phyloP scores from a whole-genome alignment of 2,329 filamentous ascomycete species.

The Penicillium sp. region DNA sequence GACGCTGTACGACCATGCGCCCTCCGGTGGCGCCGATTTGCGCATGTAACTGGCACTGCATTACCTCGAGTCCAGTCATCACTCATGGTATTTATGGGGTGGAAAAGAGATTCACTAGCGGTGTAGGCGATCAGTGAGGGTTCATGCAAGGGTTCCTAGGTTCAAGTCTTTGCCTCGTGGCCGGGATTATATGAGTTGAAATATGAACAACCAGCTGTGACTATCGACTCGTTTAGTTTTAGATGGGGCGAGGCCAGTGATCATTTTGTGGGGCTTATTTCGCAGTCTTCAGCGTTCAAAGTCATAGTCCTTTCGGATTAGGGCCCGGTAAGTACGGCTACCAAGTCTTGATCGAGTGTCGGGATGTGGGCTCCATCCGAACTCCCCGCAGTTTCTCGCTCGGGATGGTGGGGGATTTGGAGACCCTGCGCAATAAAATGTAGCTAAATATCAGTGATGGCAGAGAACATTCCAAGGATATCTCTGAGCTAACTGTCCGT shows the following conservation, averaged over 20 bases:
- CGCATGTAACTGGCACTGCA: background rate
- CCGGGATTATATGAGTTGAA: background rate
- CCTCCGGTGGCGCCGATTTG: background rate
- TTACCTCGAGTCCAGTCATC: background rate
- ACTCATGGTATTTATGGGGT: background rate
- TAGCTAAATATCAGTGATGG: background rate
- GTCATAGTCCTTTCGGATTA: slow-evolving; percentile 4
- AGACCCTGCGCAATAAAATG: background rate
- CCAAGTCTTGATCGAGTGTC: slow-evolving; percentile 1
- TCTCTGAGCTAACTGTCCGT: background rate
- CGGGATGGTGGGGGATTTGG: slow-evolving; percentile 13
- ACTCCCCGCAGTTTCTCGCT: background rate
- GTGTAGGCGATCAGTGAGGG: background rate
- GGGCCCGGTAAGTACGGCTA: background rate
- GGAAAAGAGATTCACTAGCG: background rate
- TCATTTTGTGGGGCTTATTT: background rate
- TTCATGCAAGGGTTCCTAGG: slow-evolving; percentile 1
- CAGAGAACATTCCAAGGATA: background rate
- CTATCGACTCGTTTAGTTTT: background rate
- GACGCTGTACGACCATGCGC: slow-evolving; percentile 18
- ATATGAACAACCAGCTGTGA: background rate
- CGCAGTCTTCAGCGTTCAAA: background rate
- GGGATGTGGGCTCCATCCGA: slow-evolving; percentile 17
- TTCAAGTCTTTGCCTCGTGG: background rate
- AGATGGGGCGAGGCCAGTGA: background rate